phyloP scores from a whole-genome alignment of 2,329 filamentous ascomycete genomes.

The Cordyceps tenuipes region DNA sequence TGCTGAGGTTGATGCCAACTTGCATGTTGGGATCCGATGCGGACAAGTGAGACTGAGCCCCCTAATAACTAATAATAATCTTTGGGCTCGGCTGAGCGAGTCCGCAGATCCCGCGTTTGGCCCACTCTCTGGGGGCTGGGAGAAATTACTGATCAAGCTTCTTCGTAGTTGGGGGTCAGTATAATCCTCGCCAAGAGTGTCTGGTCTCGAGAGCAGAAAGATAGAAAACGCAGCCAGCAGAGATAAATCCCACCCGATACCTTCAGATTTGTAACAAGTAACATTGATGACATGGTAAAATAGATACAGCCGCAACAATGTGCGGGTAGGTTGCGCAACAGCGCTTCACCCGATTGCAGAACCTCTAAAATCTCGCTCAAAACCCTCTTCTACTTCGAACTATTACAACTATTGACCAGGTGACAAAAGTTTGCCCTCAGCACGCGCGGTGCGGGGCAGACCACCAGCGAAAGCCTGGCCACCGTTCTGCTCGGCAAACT shows the following conservation, averaged over 20 bases:
- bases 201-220: not conserved
- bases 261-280: not conserved
- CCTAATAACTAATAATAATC: not conserved
- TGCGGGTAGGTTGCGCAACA: constrained; percentile 10
- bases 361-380: constrained; percentile 3
- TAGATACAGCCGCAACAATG: constrained; percentile 13
- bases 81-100: not conserved
- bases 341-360: not conserved
- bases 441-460: constrained; percentile 67
- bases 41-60: not conserved
- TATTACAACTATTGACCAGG: constrained; percentile 68
- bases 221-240: not conserved
- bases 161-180: not conserved
- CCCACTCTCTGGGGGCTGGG: not conserved
- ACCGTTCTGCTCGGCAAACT: constrained; percentile 65
- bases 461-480: constrained; percentile 76
- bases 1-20: no score
- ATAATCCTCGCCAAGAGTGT: not conserved
- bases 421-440: constrained; percentile 75
- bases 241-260: not conserved
- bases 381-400: constrained; percentile 13
- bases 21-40: no score
- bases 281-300: constrained; percentile 14
- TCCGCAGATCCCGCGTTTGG: not conserved
- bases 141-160: no score